Evolutionary conservation across 768 basidiomycete genomes (phyloP), one percentile per base, ranked within the genome.

Genomic region (Xanthoconium purpureum): DNA sequence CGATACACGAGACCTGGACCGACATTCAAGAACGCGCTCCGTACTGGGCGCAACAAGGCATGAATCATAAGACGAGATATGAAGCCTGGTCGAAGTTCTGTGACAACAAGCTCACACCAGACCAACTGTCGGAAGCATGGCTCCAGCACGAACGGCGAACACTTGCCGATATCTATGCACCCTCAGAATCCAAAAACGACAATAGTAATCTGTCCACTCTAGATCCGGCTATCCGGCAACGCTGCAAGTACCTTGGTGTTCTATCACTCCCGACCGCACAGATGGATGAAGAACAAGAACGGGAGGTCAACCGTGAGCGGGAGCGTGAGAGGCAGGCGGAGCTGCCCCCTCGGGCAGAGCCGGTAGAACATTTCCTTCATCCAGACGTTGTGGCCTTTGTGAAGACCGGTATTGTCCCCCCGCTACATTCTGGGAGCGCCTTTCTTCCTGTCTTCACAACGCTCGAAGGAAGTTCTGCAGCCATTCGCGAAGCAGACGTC

Each of bases 31-130:
- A 24, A 24, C 24, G 24, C 4, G 24, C 24, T 24, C 24, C 24
- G 2, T 24, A 24, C 24, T 24, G 24, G 24, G 24, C 24, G 24
- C 24, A 24, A 24, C 78, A 80, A 42, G 61, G 66, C n/a, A 63
- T 47, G 18, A 52, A 39, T 9, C 60, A 65, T 20, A 35, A 33
- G 1, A n/a, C 40, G 0, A 50, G 64, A 32, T 32, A 52, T 8
- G 28, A 47, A 1, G 54, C 64, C n/a, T 68, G 62, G 66, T 40
- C 46, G 0, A 38, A 39, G 5, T 66, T 62, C 32, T 39, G 53
- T 6, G 14, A 20, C 0, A 4, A 37, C 1, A 24, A 49, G 3
- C 17, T 56, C 5, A 37, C 54, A 13, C 6, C 44, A 12, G 17
- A 29, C 10, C 20, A 49, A 11, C 17, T 49, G 24, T 15, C 36